Evolutionary conservation across 192 early-diverging fungal species (phyloP).

Genomic region (Pecoramyces ruminantium): DNA sequence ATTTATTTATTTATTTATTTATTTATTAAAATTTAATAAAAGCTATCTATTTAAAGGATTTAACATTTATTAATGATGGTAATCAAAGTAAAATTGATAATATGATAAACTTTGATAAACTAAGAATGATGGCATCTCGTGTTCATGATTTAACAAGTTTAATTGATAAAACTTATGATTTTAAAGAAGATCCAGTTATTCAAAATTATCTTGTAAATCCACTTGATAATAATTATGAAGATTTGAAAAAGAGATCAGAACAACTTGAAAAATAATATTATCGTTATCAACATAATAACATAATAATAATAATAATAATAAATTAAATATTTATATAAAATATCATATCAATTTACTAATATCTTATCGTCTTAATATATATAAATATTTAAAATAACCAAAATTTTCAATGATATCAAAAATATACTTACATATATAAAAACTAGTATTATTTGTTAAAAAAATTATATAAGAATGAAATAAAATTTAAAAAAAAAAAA

Average conservation of each 20-base stretch:
- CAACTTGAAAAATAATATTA: not conserved
- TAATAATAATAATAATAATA: no score
- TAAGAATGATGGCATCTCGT: slow-evolving; percentile 38
- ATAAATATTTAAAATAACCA: no score
- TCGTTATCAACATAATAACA: no score
- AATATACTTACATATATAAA: no score
- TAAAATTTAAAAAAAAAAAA: no score
- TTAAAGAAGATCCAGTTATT: slow-evolving; percentile 19
- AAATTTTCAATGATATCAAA: no score
- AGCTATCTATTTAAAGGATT: slow-evolving; percentile 44
- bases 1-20: no score
- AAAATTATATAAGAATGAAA: no score
- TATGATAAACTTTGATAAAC: slow-evolving; percentile 46
- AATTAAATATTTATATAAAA: no score
- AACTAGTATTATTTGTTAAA: no score
- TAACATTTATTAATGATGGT: slow-evolving; percentile 47
- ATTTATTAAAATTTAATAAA: not conserved
- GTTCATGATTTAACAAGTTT: slow-evolving; percentile 6
- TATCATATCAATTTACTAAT: no score
- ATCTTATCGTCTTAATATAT: no score
- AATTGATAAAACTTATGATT: not conserved
- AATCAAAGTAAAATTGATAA: slow-evolving; percentile 28
- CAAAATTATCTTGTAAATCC: slow-evolving; percentile 45
- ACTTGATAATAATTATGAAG: not conserved
- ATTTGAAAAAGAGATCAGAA: not conserved